Base-by-base conservation (phyloP, 2,329 filamentous ascomycete genomes). In the Aplosporella prunicola region DNA sequence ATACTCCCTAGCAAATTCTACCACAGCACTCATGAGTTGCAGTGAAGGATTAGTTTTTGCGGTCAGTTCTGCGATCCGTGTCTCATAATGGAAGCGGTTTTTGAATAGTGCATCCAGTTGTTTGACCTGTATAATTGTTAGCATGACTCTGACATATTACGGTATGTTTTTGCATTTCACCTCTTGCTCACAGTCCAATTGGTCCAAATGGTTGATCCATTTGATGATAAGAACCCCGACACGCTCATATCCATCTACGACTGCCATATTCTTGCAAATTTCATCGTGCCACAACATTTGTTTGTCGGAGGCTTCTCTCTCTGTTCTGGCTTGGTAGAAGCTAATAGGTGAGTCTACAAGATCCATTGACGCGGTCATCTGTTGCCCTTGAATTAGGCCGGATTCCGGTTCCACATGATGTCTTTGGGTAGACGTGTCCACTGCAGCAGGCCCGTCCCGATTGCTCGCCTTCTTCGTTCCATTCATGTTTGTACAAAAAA, bases 171-270 rank as follows among this genome's bases (percentile, higher is more conserved):
- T n/a, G n/a, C n/a, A n/a, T n/a, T 47, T 7, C 41, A 61, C 56
- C 47, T 62, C 57, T 15, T 40, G 23, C 8, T 35, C 40, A n/a
- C 55, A 58, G 7, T 49, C 50, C 10, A 61, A 42, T 13, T 60
- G 51, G 28, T 61, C 57, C 2, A 62, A 34, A 5, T 49, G 35
- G 20, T 55, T 49, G 0, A 42, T 51, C 59, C 59, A 62, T 22
- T 55, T 55, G 18, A 62, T 49, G 5, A 63, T 43, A 3, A 63
- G 41, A 1, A 60, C 59, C 5, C 55, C 48, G 6, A 60, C 58
- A 18, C 57, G 45, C 5, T 44, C 16, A 30, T 63, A 63, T 2
- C 51, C 50, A 10, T 52, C 49, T 2, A 55, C 47, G 11, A 56
- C 5, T 4, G 16, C 41, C 51, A 58, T 53, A 20, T 58, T 43